Percentiles rank a stretch among this genome's conserved stretches.
phyloP scores from a whole-genome alignment of 176 grass and related monocot genomes.

The Oryza glumipatula region DNA sequence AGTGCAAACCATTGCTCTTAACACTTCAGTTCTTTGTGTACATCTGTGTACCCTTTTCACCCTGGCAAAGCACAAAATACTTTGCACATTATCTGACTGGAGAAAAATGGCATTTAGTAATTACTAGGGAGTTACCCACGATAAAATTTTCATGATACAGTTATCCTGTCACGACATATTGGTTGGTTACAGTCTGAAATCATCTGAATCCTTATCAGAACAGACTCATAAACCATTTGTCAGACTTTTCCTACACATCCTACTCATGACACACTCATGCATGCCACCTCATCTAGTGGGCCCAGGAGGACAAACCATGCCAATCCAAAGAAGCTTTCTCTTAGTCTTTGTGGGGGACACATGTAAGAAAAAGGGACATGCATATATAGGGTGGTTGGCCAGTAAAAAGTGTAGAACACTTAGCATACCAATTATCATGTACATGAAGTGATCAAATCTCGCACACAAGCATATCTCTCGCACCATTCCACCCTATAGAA shows the following conservation, averaged over 20 bases:
- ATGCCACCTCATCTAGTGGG: conserved; percentile 29
- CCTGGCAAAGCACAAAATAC: background rate
- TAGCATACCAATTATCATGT: conserved; percentile 15
- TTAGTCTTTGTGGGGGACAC: conserved; percentile 27
- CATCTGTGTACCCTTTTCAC: background rate
- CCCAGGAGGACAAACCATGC: conserved; percentile 19
- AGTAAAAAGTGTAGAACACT: conserved; percentile 40
- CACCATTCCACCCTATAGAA: conserved; percentile 26
- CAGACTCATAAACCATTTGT: background rate
- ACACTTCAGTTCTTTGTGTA: background rate
- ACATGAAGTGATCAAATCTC: conserved; percentile 34
- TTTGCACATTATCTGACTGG: background rate
- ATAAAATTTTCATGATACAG: background rate
- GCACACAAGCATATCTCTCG: conserved; percentile 33
- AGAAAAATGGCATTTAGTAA: background rate
- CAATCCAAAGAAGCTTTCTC: conserved; percentile 16
- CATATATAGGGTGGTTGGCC: conserved; percentile 44
- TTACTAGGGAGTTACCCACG: background rate
- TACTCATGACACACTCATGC: conserved; percentile 51
- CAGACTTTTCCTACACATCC: conserved; percentile 32
- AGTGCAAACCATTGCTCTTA: background rate
- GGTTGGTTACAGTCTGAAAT: conserved; percentile 12
- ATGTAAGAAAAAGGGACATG: conserved; percentile 34
- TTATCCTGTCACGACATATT: background rate
- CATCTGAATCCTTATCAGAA: conserved; percentile 34